Evolutionary conservation across 1,284 basidiomycete species (phyloP), one percentile per base, ranked within the genome.

Genomic region (Ganoderma lucidum): DNA sequence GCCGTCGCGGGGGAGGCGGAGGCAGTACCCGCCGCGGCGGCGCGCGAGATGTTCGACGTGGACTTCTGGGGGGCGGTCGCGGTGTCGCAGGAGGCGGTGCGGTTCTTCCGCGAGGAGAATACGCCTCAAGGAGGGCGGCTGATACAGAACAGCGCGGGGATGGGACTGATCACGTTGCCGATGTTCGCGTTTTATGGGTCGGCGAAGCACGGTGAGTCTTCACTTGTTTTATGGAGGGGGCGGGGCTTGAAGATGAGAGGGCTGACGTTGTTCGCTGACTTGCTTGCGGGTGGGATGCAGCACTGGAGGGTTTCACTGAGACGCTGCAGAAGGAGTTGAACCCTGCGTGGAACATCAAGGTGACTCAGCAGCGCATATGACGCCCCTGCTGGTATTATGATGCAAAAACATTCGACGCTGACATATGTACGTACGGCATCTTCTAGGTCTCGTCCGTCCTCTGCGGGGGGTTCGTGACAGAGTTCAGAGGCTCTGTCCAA

Each of bases 21-120:
- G 70, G 76, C 71, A 10, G 76, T 78, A 0, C 77, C 80, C 0
- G 78, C 80, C 3, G 75, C 76, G 30, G 66, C 63, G 0, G 81
- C 81, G 1, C 78, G 79, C 1, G 68, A 60, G n/a, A 41, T 81
- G 71, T 83, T 84, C 70, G 82, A 83, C 8, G 73, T 75, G 60
- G 76, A 82, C 69, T 83, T 83, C 71, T 85, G 80, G 80, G 83
- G 82, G 37, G 76, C 81, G 4, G 71, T 72, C 19, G 75, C 77
- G 35, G 80, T 84, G 15, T 75, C 75, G 51, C 73, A 71, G 59
- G 80, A 80, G 71, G 82, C 82, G 3, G 74, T 84, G 39, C 62
- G 74, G 28, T 75, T 80, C 65, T 82, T 84, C 73, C 76, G 83
- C 17, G 83, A 83, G 39, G 80, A 78, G 3, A 81, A 83, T 67